These are phyloP conservation scores for Tricholoma sp. DNA, from an alignment of 768 basidiomycete species.

Conservation along the genomic window DNA sequence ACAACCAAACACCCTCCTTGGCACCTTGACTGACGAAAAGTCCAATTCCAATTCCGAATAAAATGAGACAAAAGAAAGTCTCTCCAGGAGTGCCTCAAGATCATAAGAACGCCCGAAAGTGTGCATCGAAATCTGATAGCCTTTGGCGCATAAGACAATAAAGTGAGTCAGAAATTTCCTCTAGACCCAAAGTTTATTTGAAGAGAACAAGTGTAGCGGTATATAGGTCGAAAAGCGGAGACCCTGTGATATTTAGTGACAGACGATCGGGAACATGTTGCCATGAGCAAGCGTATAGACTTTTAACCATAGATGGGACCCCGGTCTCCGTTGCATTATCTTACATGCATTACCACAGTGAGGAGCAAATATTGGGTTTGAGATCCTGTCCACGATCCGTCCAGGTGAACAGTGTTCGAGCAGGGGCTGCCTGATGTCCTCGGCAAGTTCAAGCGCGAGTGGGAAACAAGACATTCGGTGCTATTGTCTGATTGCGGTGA, in stretches of 20 bases:
- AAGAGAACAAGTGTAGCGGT: background rate
- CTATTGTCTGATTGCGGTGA: background rate
- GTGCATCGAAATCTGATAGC: background rate
- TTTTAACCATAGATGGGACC: slow-evolving; percentile 1
- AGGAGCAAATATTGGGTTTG: background rate
- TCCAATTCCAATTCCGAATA: background rate
- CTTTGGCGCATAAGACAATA: background rate
- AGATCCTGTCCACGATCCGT: background rate
- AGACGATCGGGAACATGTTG: background rate
- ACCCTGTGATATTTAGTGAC: background rate
- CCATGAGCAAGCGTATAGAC: background rate
- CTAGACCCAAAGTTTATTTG: background rate
- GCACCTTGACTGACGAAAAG: background rate
- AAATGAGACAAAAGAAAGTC: background rate
- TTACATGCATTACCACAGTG: background rate
- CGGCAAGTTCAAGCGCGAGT: background rate
- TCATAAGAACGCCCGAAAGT: background rate
- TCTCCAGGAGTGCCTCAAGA: background rate
- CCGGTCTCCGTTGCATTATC: background rate
- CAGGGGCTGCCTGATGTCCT: background rate
- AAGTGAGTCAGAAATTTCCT: background rate
- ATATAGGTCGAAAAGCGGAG: background rate
- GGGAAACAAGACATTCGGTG: background rate
- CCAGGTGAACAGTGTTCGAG: background rate
- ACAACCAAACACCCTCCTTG: background rate